Evolutionary conservation across 2,329 filamentous ascomycete species (phyloP).

Genomic region (Ophiostoma sp.): DNA sequence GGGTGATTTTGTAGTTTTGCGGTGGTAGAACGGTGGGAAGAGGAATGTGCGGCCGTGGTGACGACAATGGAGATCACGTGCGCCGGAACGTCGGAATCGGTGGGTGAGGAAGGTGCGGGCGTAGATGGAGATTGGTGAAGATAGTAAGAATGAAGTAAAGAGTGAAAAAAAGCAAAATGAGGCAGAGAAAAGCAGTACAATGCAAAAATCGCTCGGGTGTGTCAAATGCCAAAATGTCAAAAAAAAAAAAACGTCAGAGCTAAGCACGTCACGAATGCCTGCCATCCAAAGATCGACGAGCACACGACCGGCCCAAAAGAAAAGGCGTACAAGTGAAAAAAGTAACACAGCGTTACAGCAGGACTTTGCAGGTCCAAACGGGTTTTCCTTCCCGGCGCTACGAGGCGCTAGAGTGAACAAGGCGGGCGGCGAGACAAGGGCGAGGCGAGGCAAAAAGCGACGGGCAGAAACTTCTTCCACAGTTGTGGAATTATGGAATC

Average conservation of each 20-base stretch:
- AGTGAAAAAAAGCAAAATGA: neutral
- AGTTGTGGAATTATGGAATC: neutral
- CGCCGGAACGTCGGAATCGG: neutral
- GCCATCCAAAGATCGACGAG: slow-evolving; percentile 7
- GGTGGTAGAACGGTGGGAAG: neutral
- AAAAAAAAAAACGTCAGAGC: neutral
- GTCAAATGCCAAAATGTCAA: neutral
- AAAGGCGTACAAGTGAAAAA: neutral
- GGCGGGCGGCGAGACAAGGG: slow-evolving; percentile 1
- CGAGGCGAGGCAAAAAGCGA: neutral
- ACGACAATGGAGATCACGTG: neutral
- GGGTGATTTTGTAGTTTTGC: neutral
- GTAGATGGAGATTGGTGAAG: neutral
- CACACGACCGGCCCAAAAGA: slow-evolving; percentile 1
- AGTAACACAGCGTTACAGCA: slow-evolving; percentile 1
- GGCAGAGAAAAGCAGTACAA: neutral
- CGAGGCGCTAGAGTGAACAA: neutral
- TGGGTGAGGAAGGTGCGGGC: neutral
- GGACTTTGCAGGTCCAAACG: neutral
- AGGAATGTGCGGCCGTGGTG: neutral
- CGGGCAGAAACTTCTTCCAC: neutral
- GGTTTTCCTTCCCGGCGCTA: slow-evolving; percentile 14
- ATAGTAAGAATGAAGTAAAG: neutral
- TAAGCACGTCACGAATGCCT: neutral
- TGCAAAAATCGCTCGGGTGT: neutral